phyloP scores from a whole-genome alignment of 2,329 filamentous ascomycete species.

The Aspergillus glaucus region DNA sequence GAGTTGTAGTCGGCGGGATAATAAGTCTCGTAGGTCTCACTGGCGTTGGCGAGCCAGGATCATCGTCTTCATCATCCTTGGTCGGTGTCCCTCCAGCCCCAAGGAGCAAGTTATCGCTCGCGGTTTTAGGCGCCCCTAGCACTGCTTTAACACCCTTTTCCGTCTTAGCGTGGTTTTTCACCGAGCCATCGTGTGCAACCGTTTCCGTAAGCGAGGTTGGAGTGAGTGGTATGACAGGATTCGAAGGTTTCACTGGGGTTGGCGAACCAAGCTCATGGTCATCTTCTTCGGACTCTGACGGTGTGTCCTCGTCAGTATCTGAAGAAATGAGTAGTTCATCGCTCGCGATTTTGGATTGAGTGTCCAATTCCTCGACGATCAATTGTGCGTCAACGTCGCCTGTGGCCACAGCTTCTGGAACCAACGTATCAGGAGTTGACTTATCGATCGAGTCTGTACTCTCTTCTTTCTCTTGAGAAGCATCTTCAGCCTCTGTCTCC shows the following conservation, averaged over 20 bases:
- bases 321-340: background rate
- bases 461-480: background rate
- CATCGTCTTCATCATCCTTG: background rate
- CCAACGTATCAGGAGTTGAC: background rate
- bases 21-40: background rate
- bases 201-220: background rate
- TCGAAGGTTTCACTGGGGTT: background rate
- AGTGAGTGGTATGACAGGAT: background rate
- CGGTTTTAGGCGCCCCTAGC: background rate
- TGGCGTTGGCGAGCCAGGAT: background rate
- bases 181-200: background rate
- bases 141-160: background rate
- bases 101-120: background rate
- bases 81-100: constrained; percentile 4
- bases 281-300: background rate
- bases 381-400: background rate
- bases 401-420: too few relatives aligned
- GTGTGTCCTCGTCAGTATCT: background rate
- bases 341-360: background rate
- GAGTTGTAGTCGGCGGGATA: background rate
- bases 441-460: background rate
- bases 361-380: background rate
- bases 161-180: background rate
- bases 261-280: background rate
- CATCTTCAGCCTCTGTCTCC: background rate